phyloP scores from a whole-genome alignment of 768 basidiomycete species.

The Tephrocybe sp. region DNA sequence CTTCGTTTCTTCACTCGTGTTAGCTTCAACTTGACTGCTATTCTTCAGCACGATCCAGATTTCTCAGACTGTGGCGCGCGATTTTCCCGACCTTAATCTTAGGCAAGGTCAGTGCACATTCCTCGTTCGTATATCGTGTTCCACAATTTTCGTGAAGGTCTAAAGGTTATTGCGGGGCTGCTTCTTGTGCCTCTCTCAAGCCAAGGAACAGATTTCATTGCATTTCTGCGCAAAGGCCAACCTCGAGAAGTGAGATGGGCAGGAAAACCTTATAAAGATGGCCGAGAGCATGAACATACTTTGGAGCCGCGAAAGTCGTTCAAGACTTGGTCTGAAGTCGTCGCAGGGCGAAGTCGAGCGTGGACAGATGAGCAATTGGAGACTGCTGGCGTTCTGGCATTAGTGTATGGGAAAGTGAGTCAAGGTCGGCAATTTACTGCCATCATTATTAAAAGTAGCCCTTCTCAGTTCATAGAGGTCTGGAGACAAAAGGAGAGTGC shows the following conservation, averaged over 20 bases:
- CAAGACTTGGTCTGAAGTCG: conserved; percentile 75
- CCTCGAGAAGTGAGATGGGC: conserved; percentile 75
- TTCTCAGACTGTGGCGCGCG: conserved; percentile 63
- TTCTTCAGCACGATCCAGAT: conserved; percentile 60
- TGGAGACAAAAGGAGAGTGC: conserved; percentile 84
- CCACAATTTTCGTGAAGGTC: conserved; percentile 28
- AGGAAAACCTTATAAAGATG: conserved; percentile 62
- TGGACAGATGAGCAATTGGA: conserved; percentile 88
- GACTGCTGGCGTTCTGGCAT: conserved; percentile 74
- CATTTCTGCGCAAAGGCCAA: conserved; percentile 77
- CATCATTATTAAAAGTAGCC: neutral
- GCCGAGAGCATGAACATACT: conserved; percentile 26
- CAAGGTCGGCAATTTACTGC: neutral
- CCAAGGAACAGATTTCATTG: conserved; percentile 78
- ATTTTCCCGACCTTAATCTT: conserved; percentile 72
- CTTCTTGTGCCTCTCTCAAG: conserved; percentile 75
- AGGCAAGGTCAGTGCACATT: conserved; percentile 36
- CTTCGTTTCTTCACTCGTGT: too few relatives aligned
- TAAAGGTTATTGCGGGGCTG: conserved; percentile 70
- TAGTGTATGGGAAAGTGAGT: conserved; percentile 74
- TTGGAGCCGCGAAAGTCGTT: conserved; percentile 82
- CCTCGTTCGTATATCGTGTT: neutral
- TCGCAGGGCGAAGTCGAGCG: conserved; percentile 62
- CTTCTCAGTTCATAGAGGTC: conserved; percentile 78
- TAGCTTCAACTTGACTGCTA: neutral